Evolutionary conservation across 1,284 basidiomycete genomes (phyloP).

Genomic region (Sphagnurus paluster): DNA sequence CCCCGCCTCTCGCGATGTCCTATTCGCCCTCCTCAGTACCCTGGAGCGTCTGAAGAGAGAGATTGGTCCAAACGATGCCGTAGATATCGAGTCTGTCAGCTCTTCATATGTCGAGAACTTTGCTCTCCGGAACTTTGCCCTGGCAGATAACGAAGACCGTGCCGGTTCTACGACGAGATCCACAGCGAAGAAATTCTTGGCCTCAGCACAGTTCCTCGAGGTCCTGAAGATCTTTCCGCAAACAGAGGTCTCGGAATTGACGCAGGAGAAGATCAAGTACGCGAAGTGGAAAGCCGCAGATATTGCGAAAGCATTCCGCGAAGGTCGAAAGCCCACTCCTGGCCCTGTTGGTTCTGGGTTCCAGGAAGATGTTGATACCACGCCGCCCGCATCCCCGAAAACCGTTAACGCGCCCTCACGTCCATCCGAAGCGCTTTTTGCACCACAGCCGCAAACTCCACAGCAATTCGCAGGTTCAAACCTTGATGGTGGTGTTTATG

Average conservation of each 20-base stretch:
- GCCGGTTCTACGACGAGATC: constrained; percentile 72
- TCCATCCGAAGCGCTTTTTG: constrained; percentile 1
- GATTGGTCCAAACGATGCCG: constrained; percentile 76
- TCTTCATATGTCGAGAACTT: constrained; percentile 94
- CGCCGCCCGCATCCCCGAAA: constrained; percentile 25
- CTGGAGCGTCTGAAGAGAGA: constrained; percentile 83
- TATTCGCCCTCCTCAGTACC: constrained; percentile 73
- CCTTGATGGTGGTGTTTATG: too few species aligned
- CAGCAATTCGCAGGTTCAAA: too few species aligned
- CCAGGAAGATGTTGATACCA: constrained; percentile 27
- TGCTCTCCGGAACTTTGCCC: constrained; percentile 83
- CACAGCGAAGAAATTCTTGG: constrained; percentile 88
- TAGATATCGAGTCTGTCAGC: constrained; percentile 82
- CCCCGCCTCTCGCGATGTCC: constrained; percentile 63
- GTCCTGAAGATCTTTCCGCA: constrained; percentile 76
- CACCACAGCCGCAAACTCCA: too few species aligned
- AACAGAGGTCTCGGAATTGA: constrained; percentile 56
- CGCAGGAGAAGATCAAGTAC: constrained; percentile 80
- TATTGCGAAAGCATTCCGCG: constrained; percentile 86
- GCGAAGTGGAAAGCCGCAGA: constrained; percentile 93
- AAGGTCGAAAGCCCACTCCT: constrained; percentile 73
- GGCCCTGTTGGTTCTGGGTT: constrained; percentile 54
- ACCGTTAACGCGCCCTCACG: too few species aligned
- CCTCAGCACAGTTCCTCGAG: constrained; percentile 86
- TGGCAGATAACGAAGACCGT: constrained; percentile 90